Evolutionary conservation across 495 filamentous ascomycete genomes (phyloP).

Genomic region (Saxophila tyrrhenica): DNA sequence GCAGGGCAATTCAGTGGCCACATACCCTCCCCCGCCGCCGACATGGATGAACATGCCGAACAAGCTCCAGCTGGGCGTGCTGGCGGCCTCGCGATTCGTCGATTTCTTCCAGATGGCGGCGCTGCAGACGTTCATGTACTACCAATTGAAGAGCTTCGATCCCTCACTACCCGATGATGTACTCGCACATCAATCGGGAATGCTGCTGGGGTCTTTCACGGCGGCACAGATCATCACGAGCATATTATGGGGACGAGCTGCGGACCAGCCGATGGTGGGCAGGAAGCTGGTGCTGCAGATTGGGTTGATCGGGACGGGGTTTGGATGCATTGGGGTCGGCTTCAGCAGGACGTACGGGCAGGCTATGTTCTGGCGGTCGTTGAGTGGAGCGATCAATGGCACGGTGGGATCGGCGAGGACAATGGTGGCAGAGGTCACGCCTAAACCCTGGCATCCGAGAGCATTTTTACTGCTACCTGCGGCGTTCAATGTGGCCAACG

Average conservation of each 20-base stretch:
- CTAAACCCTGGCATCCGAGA: conserved; percentile 24
- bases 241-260: conserved; percentile 25
- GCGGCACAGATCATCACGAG: conserved; percentile 26
- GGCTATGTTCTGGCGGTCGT: conserved; percentile 21
- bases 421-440: conserved; percentile 24
- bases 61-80: conserved; percentile 38
- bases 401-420: conserved; percentile 27
- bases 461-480: conserved; percentile 27
- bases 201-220: conserved; percentile 27
- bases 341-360: conserved; percentile 23
- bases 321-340: conserved; percentile 24
- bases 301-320: conserved; percentile 24
- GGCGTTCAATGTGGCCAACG: conserved; percentile 27
- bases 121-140: conserved; percentile 52
- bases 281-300: conserved; percentile 26
- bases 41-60: conserved; percentile 26
- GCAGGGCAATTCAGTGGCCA: conserved; percentile 4
- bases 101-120: conserved; percentile 40
- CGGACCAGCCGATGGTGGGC: conserved; percentile 22
- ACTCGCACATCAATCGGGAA: conserved; percentile 25
- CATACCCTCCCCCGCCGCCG: conserved; percentile 11
- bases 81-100: conserved; percentile 38
- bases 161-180: conserved; percentile 20
- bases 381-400: conserved; percentile 27
- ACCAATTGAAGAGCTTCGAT: conserved; percentile 32